Conservation (phyloP, 139 green algal genomes). For the Chlamydomonas sphaeroides region DNA sequence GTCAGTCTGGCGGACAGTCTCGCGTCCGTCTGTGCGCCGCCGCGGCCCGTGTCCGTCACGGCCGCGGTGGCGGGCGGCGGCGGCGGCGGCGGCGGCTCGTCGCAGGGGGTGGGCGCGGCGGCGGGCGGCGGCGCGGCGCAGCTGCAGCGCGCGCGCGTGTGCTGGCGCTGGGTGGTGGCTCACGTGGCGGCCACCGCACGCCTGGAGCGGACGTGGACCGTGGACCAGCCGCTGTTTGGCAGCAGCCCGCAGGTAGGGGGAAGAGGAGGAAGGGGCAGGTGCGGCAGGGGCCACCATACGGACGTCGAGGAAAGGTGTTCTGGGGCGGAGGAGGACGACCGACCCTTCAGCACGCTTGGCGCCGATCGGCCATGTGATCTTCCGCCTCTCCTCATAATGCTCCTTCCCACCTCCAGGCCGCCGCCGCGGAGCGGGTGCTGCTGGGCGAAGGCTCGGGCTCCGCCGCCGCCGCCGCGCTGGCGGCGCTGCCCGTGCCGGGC, state of each 20-base stretch:
- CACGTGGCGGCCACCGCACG: conserved; percentile 35
- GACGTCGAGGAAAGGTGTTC: no score
- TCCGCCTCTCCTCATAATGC: no score
- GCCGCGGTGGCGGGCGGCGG: conserved; percentile 1
- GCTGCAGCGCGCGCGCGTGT: conserved; percentile 61
- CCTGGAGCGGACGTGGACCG: conserved; percentile 37
- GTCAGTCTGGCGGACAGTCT: conserved; percentile 36
- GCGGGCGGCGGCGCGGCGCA: conserved; percentile 21
- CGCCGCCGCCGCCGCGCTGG: not conserved
- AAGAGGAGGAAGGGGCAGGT: no score
- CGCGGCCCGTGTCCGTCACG: not conserved
- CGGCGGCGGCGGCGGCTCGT: not conserved
- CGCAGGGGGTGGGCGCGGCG: not conserved
- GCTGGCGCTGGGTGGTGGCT: conserved; percentile 63
- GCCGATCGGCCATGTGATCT: no score
- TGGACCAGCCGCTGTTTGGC: conserved; percentile 53
- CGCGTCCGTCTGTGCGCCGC: conserved; percentile 24
- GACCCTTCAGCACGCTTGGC: no score
- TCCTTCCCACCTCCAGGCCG: no score
- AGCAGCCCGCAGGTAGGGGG: not conserved
- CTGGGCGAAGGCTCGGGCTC: not conserved
- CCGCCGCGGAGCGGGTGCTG: not conserved
- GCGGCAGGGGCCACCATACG: no score
- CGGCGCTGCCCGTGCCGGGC: not conserved
- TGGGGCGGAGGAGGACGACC: no score